Conservation (phyloP, 257 asterid genomes). For the Buddleja alternifolia region DNA sequence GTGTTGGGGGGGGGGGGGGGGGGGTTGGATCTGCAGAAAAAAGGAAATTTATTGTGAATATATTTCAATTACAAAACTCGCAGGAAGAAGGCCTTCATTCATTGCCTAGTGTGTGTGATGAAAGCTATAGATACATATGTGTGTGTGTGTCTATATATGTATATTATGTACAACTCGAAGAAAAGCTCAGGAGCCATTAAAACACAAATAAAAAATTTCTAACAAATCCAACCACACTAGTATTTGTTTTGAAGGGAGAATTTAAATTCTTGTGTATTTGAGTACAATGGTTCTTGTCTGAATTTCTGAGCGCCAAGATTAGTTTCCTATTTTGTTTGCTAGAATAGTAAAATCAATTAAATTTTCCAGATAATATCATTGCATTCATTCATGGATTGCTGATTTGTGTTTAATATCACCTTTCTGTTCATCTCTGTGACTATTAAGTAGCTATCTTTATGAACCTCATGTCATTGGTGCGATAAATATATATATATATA, state of each 20-base stretch:
- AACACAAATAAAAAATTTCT: constrained; percentile 50
- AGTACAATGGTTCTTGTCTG: not conserved
- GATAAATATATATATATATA: too few relatives aligned
- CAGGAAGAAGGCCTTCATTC: constrained; percentile 57
- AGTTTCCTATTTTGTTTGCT: too few relatives aligned
- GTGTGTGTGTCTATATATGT: constrained; percentile 24
- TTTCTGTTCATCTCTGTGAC: too few relatives aligned
- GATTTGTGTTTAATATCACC: too few relatives aligned
- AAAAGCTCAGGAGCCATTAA: constrained; percentile 53
- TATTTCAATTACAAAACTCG: constrained; percentile 61
- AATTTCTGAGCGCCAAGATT: not conserved
- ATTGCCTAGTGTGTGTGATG: constrained; percentile 59
- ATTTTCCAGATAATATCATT: too few relatives aligned
- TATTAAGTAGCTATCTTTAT: too few relatives aligned
- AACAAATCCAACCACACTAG: constrained; percentile 67
- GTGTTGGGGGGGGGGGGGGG: too few relatives aligned
- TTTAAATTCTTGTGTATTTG: constrained; percentile 36
- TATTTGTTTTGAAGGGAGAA: constrained; percentile 40
- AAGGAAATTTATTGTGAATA: constrained; percentile 61
- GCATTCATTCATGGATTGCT: too few relatives aligned
- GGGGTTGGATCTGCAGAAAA: too few relatives aligned
- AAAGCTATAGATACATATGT: constrained; percentile 34
- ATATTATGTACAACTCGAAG: not conserved
- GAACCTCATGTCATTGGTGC: too few relatives aligned
- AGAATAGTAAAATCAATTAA: too few relatives aligned